Evolutionary conservation across 768 basidiomycete species (phyloP).

Genomic region (Cystofilobasidium bisporidii): DNA sequence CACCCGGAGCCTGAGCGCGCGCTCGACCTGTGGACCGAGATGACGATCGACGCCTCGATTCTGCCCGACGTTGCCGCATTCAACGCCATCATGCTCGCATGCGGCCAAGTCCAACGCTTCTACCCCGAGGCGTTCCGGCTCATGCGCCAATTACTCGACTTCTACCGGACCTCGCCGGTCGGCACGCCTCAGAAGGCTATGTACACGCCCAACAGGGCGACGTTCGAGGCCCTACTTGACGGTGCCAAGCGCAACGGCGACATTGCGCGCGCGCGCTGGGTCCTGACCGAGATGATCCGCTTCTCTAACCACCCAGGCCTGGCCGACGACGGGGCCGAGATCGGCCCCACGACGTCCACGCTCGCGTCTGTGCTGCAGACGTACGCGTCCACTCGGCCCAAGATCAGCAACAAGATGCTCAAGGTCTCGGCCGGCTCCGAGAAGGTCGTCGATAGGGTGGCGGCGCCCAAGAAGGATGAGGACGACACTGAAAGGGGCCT

Average conservation of each 20-base stretch:
- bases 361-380: slow-evolving; percentile 80
- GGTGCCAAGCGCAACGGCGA: slow-evolving; percentile 82
- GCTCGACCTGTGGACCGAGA: slow-evolving; percentile 83
- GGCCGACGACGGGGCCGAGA: slow-evolving; percentile 27
- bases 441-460: slow-evolving; percentile 36
- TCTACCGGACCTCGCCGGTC: slow-evolving; percentile 52
- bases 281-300: slow-evolving; percentile 71
- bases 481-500: too few relatives aligned
- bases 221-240: slow-evolving; percentile 77
- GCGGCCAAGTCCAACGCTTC: slow-evolving; percentile 49
- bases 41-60: slow-evolving; percentile 63
- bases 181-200: slow-evolving; percentile 41
- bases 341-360: slow-evolving; percentile 52
- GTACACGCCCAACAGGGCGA: slow-evolving; percentile 51
- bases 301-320: slow-evolving; percentile 29
- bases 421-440: slow-evolving; percentile 27
- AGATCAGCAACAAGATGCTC: slow-evolving; percentile 52
- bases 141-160: slow-evolving; percentile 76
- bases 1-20: slow-evolving; percentile 78
- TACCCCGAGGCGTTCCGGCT: slow-evolving; percentile 75
- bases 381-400: slow-evolving; percentile 69
- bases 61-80: slow-evolving; percentile 61
- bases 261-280: slow-evolving; percentile 72
- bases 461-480: slow-evolving; percentile 22
- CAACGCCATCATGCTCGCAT: slow-evolving; percentile 71